A percentile compares a stretch with the other conserved stretches of the same genome.
phyloP scores from a whole-genome alignment of 208 protist species.

The Leishmania guyanensis region DNA sequence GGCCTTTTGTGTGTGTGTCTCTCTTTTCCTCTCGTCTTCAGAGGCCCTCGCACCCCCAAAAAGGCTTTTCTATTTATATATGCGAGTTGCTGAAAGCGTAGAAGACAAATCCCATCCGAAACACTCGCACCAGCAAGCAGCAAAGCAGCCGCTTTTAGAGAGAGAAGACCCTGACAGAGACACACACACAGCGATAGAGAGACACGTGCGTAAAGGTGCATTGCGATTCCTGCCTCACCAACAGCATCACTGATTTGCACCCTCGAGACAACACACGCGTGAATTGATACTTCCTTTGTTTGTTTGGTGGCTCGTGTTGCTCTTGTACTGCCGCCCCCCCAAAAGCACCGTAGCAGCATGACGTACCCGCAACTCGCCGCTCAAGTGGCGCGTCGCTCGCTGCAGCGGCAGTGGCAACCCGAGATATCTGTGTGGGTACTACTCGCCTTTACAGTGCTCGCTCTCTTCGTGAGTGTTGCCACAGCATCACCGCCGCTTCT shows the following conservation, averaged over 20 bases:
- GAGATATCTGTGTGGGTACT: background rate
- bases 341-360: background rate
- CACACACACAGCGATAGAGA: too few species aligned
- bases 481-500: background rate
- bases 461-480: background rate
- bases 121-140: too few species aligned
- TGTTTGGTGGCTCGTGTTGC: background rate
- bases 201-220: too few species aligned
- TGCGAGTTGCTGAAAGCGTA: too few species aligned
- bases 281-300: background rate
- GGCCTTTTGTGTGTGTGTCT: too few species aligned
- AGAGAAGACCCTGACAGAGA: too few species aligned
- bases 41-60: too few species aligned
- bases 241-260: background rate
- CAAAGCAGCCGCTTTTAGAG: too few species aligned
- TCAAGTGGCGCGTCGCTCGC: background rate
- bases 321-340: background rate
- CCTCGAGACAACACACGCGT: background rate
- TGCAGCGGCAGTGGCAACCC: background rate
- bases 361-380: background rate
- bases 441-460: background rate
- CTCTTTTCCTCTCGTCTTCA: too few species aligned
- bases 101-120: too few species aligned
- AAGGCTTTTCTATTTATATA: too few species aligned
- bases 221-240: background rate